phyloP scores from a whole-genome alignment of 805 yeast species.

The Barnettozyma populi region DNA sequence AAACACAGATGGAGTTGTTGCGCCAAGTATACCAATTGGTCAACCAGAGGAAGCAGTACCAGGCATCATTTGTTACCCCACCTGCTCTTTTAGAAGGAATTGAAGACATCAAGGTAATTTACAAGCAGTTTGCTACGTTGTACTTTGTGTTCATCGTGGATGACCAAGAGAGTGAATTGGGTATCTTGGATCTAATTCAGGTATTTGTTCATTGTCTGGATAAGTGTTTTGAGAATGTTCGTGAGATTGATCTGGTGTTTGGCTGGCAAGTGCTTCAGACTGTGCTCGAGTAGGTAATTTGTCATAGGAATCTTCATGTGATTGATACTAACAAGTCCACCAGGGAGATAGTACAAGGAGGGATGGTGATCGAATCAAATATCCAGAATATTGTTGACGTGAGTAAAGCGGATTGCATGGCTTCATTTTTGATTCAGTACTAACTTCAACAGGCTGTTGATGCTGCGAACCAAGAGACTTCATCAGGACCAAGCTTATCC shows the following conservation, averaged over 20 bases:
- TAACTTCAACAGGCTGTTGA: constrained; percentile 49
- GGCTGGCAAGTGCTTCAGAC: constrained; percentile 97
- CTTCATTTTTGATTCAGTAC: not conserved
- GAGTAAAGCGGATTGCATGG: constrained; percentile 5
- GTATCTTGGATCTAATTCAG: constrained; percentile 89
- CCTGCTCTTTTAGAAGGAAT: constrained; percentile 66
- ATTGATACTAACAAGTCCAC: constrained; percentile 13
- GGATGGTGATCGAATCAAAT: constrained; percentile 94
- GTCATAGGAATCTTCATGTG: not conserved
- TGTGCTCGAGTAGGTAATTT: constrained; percentile 49
- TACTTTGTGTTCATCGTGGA: constrained; percentile 95
- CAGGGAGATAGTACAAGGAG: constrained; percentile 88
- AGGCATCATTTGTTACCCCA: constrained; percentile 85
- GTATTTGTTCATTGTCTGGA: constrained; percentile 95
- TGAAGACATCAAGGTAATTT: constrained; percentile 81
- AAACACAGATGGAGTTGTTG: constrained; percentile 72
- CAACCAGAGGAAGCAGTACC: constrained; percentile 61
- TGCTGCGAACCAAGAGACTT: constrained; percentile 38
- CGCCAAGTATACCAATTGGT: constrained; percentile 80
- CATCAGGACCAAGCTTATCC: constrained; percentile 16
- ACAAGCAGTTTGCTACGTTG: constrained; percentile 92
- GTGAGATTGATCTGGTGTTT: constrained; percentile 94
- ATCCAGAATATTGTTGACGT: constrained; percentile 69
- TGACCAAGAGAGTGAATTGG: constrained; percentile 91
- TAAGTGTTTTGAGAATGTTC: constrained; percentile 88